phyloP scores from a whole-genome alignment of 2,329 filamentous ascomycete species.

The Ophiostoma sp. region DNA sequence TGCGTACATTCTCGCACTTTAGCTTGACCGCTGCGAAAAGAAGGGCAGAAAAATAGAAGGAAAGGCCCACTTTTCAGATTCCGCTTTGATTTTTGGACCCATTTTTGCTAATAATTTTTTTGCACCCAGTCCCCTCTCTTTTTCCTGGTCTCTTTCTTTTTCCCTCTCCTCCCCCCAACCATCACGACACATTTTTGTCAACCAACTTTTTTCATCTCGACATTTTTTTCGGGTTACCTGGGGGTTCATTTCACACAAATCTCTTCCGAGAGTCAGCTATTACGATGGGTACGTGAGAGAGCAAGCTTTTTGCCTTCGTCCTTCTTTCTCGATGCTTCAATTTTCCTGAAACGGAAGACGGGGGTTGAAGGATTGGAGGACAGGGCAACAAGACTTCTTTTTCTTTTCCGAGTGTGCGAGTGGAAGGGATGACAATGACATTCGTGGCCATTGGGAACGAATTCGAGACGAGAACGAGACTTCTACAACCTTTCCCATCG shows the following conservation, averaged over 20 bases:
- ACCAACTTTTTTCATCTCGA: conserved; percentile 32
- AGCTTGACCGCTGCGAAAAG: not conserved
- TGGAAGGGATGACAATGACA: conserved; percentile 27
- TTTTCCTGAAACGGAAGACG: not conserved
- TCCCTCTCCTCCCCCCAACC: conserved; percentile 29
- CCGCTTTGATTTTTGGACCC: conserved; percentile 8
- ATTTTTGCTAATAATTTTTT: conserved; percentile 25
- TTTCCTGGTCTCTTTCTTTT: conserved; percentile 10
- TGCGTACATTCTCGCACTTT: not conserved
- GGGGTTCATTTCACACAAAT: conserved; percentile 25
- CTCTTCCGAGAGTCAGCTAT: conserved; percentile 43
- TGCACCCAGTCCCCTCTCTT: conserved; percentile 19
- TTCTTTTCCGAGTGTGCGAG: conserved; percentile 31
- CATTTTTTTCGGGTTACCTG: conserved; percentile 23
- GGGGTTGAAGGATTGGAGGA: not conserved
- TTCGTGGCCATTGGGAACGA: conserved; percentile 3
- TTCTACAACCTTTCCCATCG: not conserved
- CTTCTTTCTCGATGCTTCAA: not conserved
- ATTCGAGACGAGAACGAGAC: not conserved
- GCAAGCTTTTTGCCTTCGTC: conserved; percentile 3
- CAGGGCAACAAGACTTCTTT: conserved; percentile 16
- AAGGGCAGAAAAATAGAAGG: not conserved
- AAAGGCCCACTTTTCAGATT: conserved; percentile 7
- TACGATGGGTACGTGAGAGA: conserved; percentile 63
- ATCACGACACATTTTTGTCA: conserved; percentile 42